Percentiles rank a stretch among this genome's conserved stretches.
These are phyloP conservation scores for Neonectria hederae DNA, from an alignment of 2,329 filamentous ascomycete genomes.

Conservation along the genomic window DNA sequence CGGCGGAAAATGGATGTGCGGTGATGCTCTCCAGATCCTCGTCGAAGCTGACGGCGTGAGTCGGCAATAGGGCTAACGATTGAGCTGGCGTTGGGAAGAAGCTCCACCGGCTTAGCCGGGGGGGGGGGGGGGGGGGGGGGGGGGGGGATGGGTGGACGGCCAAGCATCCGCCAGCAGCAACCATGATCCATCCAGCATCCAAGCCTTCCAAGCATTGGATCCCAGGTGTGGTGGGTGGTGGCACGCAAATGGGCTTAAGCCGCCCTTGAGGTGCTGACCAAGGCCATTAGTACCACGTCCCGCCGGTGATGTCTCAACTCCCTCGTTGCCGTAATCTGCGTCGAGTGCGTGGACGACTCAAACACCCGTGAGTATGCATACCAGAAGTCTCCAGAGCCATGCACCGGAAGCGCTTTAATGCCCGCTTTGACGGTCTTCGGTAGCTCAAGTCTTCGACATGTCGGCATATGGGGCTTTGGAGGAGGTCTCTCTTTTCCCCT, in stretches of 20 bases:
- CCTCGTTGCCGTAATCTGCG: conserved; percentile 39
- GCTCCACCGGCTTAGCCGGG: conserved; percentile 41
- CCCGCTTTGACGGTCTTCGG: background rate
- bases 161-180: conserved; percentile 22
- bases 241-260: conserved; percentile 39
- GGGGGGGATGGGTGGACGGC: conserved; percentile 37
- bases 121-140: conserved; percentile 34
- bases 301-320: conserved; percentile 39
- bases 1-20: conserved; percentile 34
- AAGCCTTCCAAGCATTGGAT: conserved; percentile 11
- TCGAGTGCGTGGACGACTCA: conserved; percentile 4
- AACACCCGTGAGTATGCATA: conserved; percentile 6
- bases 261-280: conserved; percentile 28
- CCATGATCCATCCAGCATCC: conserved; percentile 16
- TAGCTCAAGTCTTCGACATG: background rate
- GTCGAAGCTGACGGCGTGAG: conserved; percentile 39
- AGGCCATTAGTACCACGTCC: conserved; percentile 27
- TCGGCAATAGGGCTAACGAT: conserved; percentile 44
- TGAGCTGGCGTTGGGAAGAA: conserved; percentile 37
- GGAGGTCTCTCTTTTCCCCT: background rate
- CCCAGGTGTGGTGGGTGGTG: conserved; percentile 33
- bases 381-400: conserved; percentile 6
- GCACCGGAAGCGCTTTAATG: background rate
- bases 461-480: conserved; percentile 14
- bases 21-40: conserved; percentile 37